Conservation (phyloP, 2,329 filamentous ascomycete genomes). For the Diplodia corticola region DNA sequence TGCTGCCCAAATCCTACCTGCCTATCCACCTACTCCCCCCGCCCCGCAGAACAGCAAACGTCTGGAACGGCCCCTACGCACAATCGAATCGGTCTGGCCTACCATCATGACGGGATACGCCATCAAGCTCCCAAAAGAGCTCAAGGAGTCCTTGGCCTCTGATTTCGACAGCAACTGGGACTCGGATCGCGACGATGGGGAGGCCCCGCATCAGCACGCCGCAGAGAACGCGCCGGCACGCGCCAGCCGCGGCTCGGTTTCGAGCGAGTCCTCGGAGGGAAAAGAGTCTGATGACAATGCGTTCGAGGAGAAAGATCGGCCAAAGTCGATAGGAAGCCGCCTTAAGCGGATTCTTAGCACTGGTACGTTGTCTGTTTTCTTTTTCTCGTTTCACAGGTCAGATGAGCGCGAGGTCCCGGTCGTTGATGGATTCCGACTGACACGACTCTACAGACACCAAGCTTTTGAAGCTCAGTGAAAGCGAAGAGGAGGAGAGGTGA, state of each 20-base stretch:
- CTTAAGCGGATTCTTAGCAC: not conserved
- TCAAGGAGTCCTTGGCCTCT: not conserved
- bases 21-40: not conserved
- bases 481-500: not conserved
- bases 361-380: not conserved
- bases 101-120: not conserved
- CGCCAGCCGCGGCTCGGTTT: not conserved
- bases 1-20: too few relatives aligned
- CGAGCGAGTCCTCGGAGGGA: not conserved
- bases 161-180: not conserved
- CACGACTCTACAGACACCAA: not conserved
- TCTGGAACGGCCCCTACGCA: too few relatives aligned
- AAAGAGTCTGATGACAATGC: not conserved
- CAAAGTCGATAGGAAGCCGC: not conserved
- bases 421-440: too few relatives aligned
- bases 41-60: too few relatives aligned
- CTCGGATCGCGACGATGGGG: not conserved
- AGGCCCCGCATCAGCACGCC: not conserved
- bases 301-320: not conserved
- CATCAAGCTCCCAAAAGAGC: not conserved
- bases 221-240: not conserved
- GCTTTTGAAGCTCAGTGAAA: not conserved
- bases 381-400: too few relatives aligned
- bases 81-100: not conserved
- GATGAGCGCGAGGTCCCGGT: too few relatives aligned